These are phyloP conservation scores for Pistacia atlantica DNA, from an alignment of 345 rosid genomes.

Conservation along the genomic window DNA sequence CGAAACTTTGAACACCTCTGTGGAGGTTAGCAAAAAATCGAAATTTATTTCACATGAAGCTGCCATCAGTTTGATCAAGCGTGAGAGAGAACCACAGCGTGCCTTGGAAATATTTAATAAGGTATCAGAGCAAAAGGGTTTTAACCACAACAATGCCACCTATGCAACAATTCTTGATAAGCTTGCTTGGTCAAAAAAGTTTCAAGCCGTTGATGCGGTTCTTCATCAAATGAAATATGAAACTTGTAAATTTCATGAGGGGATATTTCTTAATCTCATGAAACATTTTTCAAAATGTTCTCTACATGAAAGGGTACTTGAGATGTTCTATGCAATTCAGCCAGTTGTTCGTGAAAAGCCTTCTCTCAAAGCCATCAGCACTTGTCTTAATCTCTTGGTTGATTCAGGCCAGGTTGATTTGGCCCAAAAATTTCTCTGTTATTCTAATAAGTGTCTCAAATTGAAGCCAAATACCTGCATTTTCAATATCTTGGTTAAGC, in stretches of 20 bases:
- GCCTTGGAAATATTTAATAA: constrained; percentile 74
- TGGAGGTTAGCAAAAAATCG: constrained; percentile 35
- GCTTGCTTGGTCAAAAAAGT: constrained; percentile 69
- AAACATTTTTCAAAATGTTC: constrained; percentile 59
- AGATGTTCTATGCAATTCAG: constrained; percentile 70
- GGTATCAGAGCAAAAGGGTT: constrained; percentile 69
- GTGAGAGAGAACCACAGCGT: constrained; percentile 68
- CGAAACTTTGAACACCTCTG: constrained; percentile 25
- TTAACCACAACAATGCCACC: constrained; percentile 82
- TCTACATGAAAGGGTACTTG: constrained; percentile 58
- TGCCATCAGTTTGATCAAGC: constrained; percentile 67
- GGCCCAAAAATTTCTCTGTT: constrained; percentile 52
- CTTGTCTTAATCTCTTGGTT: constrained; percentile 80
- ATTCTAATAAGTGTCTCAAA: constrained; percentile 42
- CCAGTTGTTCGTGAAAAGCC: constrained; percentile 75
- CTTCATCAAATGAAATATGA: constrained; percentile 80
- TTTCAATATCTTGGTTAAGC: constrained; percentile 83
- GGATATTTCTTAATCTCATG: constrained; percentile 75
- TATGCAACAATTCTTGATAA: constrained; percentile 67
- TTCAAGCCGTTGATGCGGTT: constrained; percentile 72
- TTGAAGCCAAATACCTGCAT: constrained; percentile 84
- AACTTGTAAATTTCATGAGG: constrained; percentile 83
- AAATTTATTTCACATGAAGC: constrained; percentile 65
- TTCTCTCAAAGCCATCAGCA: constrained; percentile 76
- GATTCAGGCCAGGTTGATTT: constrained; percentile 63